Base-by-base conservation (phyloP, 805 yeast genomes). In the Barnettozyma botsteinii region DNA sequence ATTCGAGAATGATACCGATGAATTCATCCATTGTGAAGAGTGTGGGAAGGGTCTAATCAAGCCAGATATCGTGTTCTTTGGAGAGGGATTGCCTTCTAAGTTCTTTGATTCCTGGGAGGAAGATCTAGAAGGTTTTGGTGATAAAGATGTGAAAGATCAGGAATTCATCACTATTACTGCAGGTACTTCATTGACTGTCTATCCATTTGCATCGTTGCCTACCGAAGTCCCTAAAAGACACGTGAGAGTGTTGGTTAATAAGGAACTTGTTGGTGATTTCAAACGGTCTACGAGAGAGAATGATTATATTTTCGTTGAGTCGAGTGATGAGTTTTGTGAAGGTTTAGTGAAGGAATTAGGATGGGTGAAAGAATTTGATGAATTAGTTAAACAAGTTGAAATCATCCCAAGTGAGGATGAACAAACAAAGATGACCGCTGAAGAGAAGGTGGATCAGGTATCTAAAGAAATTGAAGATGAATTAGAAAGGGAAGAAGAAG, bases 41-140 rank as follows among this genome's bases (percentile, higher is more conserved):
- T 91, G 98, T 31, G 30, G 27, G 4, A 37, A 65, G 4, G 95
- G 96, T 0, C 71, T 77, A 23, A 85, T 93, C 21, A 91, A 91
- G 56, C 98, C 98, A 0, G 91, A 85, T 53, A 93, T 91, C 50
- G 96, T 88, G 1, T 91, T 91, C 54, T 93, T 88, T 64, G 98
- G 98, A 4, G 98, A 91, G 59, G 73, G 80, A 2, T 67, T 91
- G 21, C 98, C 98, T 0, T 52, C 51, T 2, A 64, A 66, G 40
- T 85, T 88, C 53, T 89, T 84, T 59, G 74, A 75, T 3, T 51
- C 60, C 11, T 80, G 93, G 84, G 91, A 82, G 4, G 48, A 58
- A 12, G 84, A 78, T 51, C 43, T 55, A 2, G 45, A 47, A 1
- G 40, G 37, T 9, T 30, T 50, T 47, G 46, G 41, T 45, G 17